A percentile compares a stretch with the other conserved stretches of the same genome.
phyloP scores from a whole-genome alignment of 2,329 filamentous ascomycete species.

The Hypoxylon sp. region DNA sequence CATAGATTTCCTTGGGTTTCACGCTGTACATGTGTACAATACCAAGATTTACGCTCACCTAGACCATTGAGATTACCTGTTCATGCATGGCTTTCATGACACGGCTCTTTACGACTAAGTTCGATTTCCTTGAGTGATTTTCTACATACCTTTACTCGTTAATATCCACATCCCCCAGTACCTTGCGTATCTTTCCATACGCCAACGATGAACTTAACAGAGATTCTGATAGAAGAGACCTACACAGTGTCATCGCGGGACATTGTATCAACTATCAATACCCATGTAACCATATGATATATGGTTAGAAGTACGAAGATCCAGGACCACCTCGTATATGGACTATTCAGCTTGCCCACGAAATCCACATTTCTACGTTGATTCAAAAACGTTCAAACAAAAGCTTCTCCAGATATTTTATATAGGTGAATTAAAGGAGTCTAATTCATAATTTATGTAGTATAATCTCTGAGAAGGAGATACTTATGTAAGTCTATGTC shows the following conservation, averaged over 20 bases:
- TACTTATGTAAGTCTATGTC: background rate
- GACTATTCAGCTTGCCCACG: background rate
- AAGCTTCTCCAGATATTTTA: background rate
- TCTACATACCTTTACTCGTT: conserved; percentile 2
- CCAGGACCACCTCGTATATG: background rate
- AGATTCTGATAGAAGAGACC: background rate
- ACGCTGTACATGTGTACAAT: conserved; percentile 56
- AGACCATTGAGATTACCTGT: conserved; percentile 35
- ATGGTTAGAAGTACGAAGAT: background rate
- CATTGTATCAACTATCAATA: no score
- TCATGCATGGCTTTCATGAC: conserved; percentile 32
- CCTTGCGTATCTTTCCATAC: background rate
- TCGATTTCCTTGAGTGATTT: conserved; percentile 34
- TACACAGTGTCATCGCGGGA: background rate
- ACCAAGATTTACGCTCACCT: conserved; percentile 50
- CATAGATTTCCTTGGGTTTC: conserved; percentile 55
- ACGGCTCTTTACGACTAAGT: conserved; percentile 18
- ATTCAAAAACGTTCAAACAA: background rate
- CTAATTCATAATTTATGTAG: background rate
- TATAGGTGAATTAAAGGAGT: background rate
- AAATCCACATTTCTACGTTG: background rate
- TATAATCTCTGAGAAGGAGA: background rate
- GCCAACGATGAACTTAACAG: background rate
- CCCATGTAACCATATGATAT: no score
- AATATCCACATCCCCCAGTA: background rate